These are phyloP conservation scores for Rhododendron vialii DNA, from an alignment of 148 eudicot genomes.

Conservation along the genomic window DNA sequence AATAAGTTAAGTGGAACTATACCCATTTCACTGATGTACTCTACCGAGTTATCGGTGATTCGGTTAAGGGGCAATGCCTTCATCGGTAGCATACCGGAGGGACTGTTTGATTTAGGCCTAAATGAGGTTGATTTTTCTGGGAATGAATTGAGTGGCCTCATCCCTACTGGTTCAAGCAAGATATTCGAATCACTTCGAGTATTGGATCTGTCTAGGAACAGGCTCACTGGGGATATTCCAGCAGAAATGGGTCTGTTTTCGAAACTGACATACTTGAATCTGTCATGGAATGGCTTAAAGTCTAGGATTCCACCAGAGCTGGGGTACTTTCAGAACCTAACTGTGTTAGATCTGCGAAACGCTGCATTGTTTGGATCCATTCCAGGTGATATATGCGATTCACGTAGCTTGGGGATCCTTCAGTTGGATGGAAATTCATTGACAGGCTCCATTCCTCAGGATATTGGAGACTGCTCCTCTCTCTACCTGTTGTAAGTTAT, in stretches of 20 bases:
- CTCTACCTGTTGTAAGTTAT: conserved; percentile 77
- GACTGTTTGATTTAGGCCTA: conserved; percentile 58
- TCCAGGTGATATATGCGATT: conserved; percentile 74
- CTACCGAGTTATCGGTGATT: conserved; percentile 39
- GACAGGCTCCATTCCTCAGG: conserved; percentile 67
- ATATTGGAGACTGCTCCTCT: conserved; percentile 80
- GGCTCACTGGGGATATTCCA: conserved; percentile 64
- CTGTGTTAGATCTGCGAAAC: conserved; percentile 67
- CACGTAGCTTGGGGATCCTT: conserved; percentile 65
- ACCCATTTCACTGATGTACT: conserved; percentile 48
- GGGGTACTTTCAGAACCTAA: conserved; percentile 67
- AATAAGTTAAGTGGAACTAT: conserved; percentile 57
- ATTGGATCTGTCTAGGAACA: conserved; percentile 73
- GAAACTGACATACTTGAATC: conserved; percentile 65
- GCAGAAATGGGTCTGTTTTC: conserved; percentile 76
- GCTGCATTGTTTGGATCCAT: conserved; percentile 53
- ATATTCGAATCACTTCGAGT: conserved; percentile 50
- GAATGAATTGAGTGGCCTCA: conserved; percentile 53
- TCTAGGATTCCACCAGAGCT: conserved; percentile 75
- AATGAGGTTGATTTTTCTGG: conserved; percentile 62
- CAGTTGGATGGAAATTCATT: conserved; percentile 85
- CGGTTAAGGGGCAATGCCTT: conserved; percentile 46
- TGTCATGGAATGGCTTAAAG: conserved; percentile 72
- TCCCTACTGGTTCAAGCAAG: conserved; percentile 58
- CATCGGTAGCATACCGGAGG: conserved; percentile 60